Evolutionary conservation across 2,329 filamentous ascomycete species (phyloP), one percentile per base, ranked within the genome.

Genomic region (Neophaeococcomyces mojaviensis): DNA sequence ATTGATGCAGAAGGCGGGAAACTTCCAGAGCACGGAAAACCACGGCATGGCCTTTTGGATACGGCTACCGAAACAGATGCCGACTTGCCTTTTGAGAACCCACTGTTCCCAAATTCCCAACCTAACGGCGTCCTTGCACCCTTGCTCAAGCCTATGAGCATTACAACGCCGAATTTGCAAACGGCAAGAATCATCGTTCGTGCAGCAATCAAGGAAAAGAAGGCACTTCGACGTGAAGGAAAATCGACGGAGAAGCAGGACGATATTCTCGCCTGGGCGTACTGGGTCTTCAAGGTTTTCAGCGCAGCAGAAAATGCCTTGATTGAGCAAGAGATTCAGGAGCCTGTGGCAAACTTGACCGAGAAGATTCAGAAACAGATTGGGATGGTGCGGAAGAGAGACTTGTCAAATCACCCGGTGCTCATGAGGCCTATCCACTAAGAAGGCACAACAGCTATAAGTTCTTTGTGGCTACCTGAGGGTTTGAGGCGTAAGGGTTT

Each of bases 161-260:
- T 55, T 41, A 49, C 54, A 8, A 41, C 40, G 12, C 53, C 53
- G n/a, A 48, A 51, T 28, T 19, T 51, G 32, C 47, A 45, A 18
- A 56, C 55, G 13, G 39, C 56, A 19, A 47, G 54, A 16, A 51
- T 57, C 32, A 46, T 57, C n/a, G 48, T 55, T 12, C 48, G 46
- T 35, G 46, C 33, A 18, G 52, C 54, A 6, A 8, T 53, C 10
- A 24, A 35, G n/a, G 52, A 56, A 28, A 49, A 40, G 34, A 8
- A 34, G 13, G 26, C 43, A n/a, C 24, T 5, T 28, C 5, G 24
- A 28, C 24, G 24, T 10, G 10, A 16, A 39, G 37, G 19, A 39
- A 16, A 16, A 5, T 3, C 18, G 5, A 39, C n/a, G 9, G 10
- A 6, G 12, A 5, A 13, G 26, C 24, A 37, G 34, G 34, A 37